phyloP scores from a whole-genome alignment of 805 yeast species.

The Candida quercuum region DNA sequence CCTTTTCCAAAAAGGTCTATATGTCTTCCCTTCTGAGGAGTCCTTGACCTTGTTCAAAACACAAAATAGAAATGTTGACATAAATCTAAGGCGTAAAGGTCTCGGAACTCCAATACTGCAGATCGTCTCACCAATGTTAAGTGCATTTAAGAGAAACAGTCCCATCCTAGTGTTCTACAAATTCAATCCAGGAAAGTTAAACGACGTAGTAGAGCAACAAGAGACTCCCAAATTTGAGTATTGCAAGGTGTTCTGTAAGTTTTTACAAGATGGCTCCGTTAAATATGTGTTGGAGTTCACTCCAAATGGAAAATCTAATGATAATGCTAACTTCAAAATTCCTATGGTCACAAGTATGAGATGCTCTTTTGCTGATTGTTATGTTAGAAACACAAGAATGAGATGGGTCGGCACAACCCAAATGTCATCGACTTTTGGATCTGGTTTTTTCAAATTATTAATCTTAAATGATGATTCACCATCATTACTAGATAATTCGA shows the following conservation, averaged over 20 bases:
- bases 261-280: conserved; percentile 18
- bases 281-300: conserved; percentile 27
- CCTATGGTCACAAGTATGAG: conserved; percentile 26
- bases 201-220: conserved; percentile 2
- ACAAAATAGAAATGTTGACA: conserved; percentile 22
- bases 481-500: conserved; percentile 21
- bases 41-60: conserved; percentile 23
- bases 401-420: conserved; percentile 37
- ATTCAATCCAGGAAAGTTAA: conserved; percentile 12
- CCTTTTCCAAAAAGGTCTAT: conserved; percentile 31
- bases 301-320: conserved; percentile 15
- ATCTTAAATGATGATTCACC: conserved; percentile 30
- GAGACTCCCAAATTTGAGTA: conserved; percentile 24
- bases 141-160: conserved; percentile 23
- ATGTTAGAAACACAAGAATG: conserved; percentile 24
- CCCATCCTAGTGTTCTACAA: conserved; percentile 28
- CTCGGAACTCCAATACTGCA: conserved; percentile 32
- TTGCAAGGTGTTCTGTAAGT: conserved; percentile 27
- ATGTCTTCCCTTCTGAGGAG: conserved; percentile 31
- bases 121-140: conserved; percentile 25
- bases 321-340: conserved; percentile 19
- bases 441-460: conserved; percentile 28
- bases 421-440: conserved; percentile 29
- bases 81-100: conserved; percentile 18
- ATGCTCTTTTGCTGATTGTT: conserved; percentile 29